Evolutionary conservation across 495 filamentous ascomycete species (phyloP).

Genomic region (Tuber magnatum): DNA sequence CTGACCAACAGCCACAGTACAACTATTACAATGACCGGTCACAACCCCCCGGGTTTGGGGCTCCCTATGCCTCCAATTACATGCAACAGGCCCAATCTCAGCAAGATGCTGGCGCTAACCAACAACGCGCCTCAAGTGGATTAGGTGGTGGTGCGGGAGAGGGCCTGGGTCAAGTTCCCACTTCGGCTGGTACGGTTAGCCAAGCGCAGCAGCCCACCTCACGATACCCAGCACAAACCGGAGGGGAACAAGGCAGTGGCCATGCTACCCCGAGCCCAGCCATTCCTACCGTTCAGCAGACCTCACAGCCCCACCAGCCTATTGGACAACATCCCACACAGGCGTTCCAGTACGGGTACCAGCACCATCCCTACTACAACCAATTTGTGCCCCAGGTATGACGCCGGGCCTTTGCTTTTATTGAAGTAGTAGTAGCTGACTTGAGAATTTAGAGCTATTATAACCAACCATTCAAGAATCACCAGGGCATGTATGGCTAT

Average conservation of each 20-base stretch:
- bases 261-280: constrained; percentile 83
- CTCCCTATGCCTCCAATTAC: constrained; percentile 61
- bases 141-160: constrained; percentile 69
- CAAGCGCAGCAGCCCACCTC: constrained; percentile 52
- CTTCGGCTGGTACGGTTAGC: constrained; percentile 48
- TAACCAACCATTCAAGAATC: constrained; percentile 36
- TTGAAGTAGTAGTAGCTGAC: constrained; percentile 5
- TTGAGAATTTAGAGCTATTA: constrained; percentile 32
- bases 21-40: constrained; percentile 60
- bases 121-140: constrained; percentile 64
- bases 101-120: constrained; percentile 64
- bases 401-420: background rate
- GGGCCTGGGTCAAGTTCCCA: constrained; percentile 66
- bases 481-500: constrained; percentile 40
- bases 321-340: constrained; percentile 39
- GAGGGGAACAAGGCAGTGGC: constrained; percentile 74
- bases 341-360: constrained; percentile 35
- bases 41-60: constrained; percentile 43
- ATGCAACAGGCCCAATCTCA: constrained; percentile 51
- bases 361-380: constrained; percentile 38
- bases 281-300: constrained; percentile 56
- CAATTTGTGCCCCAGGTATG: constrained; percentile 40
- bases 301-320: constrained; percentile 39
- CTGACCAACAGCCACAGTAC: constrained; percentile 64
- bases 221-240: constrained; percentile 56